Evolutionary conservation across 495 filamentous ascomycete species (phyloP).

Genomic region (Thermothielavioides terrestris): DNA sequence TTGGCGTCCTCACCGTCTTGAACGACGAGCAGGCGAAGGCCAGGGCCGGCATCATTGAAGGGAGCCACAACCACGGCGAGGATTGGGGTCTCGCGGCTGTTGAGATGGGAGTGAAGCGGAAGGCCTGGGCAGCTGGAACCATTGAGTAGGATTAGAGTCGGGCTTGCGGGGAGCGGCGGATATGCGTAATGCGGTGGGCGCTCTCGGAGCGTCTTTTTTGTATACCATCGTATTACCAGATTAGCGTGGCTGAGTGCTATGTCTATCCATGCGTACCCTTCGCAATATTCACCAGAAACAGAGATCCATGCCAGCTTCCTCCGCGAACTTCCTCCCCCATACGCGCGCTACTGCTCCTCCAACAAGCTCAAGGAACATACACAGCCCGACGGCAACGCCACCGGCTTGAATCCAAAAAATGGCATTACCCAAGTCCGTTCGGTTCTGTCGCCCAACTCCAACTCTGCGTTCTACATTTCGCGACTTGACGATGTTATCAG

Average conservation of each 20-base stretch:
- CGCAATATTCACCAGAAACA: conserved; percentile 3
- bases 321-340: not conserved
- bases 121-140: conserved; percentile 56
- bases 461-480: no score
- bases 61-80: conserved; percentile 74
- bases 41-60: conserved; percentile 64
- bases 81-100: conserved; percentile 77
- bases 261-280: conserved; percentile 29
- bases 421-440: not conserved
- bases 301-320: not conserved
- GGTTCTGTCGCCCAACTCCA: no score
- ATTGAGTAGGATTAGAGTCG: conserved; percentile 39
- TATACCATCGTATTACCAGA: conserved; percentile 27
- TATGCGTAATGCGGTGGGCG: no score
- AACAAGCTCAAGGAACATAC: not conserved
- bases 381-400: not conserved
- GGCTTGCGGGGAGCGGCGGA: not conserved
- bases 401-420: not conserved
- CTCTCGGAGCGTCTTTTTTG: not conserved
- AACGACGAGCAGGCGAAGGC: conserved; percentile 79
- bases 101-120: conserved; percentile 64
- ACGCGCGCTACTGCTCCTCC: not conserved
- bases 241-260: conserved; percentile 28
- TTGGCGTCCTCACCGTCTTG: conserved; percentile 85
- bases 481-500: conserved; percentile 13